A percentile compares a stretch with the other conserved stretches of the same genome.
Conservation (phyloP, 2,329 filamentous ascomycete genomes). For the Lachnellula cervina region DNA sequence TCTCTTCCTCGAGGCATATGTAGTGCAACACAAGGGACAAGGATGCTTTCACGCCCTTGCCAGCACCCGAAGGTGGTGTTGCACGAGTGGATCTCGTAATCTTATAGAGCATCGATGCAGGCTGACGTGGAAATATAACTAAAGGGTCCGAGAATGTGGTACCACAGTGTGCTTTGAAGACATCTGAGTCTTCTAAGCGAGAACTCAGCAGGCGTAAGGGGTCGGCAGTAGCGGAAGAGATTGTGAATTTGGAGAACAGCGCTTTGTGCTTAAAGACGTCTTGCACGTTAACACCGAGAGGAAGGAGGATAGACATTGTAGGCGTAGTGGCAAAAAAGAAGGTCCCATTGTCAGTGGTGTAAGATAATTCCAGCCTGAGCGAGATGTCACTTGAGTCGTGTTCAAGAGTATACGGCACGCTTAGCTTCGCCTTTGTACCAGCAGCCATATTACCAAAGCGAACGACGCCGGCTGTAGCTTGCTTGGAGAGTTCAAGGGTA, state of each 20-base stretch:
- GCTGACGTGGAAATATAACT: slow-evolving; percentile 73
- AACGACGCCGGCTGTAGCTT: slow-evolving; percentile 50
- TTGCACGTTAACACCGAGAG: slow-evolving; percentile 91
- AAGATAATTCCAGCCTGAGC: slow-evolving; percentile 70
- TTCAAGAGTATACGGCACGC: slow-evolving; percentile 79
- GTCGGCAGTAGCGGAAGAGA: slow-evolving; percentile 71
- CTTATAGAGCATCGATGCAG: slow-evolving; percentile 75
- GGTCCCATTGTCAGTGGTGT: slow-evolving; percentile 60
- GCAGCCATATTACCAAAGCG: slow-evolving; percentile 43
- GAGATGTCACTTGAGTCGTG: slow-evolving; percentile 66
- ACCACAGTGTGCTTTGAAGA: slow-evolving; percentile 62
- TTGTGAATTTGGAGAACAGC: slow-evolving; percentile 85
- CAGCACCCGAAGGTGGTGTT: slow-evolving; percentile 18
- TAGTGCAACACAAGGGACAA: slow-evolving; percentile 71
- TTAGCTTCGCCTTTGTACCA: slow-evolving; percentile 50
- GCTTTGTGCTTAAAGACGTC: slow-evolving; percentile 83
- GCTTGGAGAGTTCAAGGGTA: slow-evolving; percentile 41
- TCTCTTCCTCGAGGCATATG: slow-evolving; percentile 69
- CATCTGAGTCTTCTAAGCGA: slow-evolving; percentile 63
- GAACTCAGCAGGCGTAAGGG: slow-evolving; percentile 72
- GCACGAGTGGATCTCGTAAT: slow-evolving; percentile 52
- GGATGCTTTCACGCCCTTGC: slow-evolving; percentile 33
- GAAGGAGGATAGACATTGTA: slow-evolving; percentile 67
- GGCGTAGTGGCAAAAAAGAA: slow-evolving; percentile 61
- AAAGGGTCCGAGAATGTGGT: slow-evolving; percentile 48